phyloP scores from a whole-genome alignment of 495 filamentous ascomycete genomes.

The Thermochaetoides thermophila region DNA sequence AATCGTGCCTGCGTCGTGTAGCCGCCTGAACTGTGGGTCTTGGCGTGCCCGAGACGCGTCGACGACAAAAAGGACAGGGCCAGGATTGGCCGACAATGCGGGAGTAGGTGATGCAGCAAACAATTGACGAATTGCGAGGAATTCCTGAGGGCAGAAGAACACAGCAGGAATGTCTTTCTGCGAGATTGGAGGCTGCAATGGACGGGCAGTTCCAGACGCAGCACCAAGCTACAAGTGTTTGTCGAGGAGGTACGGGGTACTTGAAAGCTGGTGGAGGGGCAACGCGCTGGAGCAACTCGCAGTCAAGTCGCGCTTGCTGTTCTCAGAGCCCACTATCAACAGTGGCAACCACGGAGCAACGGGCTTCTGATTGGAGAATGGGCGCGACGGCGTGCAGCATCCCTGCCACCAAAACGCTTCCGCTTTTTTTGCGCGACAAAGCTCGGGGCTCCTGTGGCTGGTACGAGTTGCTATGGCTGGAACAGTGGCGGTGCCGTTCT shows the following conservation, averaged over 20 bases:
- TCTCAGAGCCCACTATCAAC: constrained; percentile 24
- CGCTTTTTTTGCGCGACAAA: constrained; percentile 19
- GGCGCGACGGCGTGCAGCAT: constrained; percentile 2
- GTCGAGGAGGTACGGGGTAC: neutral
- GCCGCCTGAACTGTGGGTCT: constrained; percentile 1
- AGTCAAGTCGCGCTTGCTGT: constrained; percentile 13
- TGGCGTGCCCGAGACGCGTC: constrained; percentile 1
- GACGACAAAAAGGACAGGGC: neutral
- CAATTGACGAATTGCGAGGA: no score
- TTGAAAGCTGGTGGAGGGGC: neutral
- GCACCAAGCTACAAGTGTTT: no score
- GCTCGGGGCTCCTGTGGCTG: no score
- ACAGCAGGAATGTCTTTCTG: no score
- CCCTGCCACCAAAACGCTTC: constrained; percentile 7
- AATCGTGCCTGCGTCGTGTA: constrained; percentile 1
- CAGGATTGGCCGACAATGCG: neutral
- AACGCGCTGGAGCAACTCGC: constrained; percentile 13
- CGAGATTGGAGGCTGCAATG: no score
- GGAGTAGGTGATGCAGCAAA: no score
- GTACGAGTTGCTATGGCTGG: no score
- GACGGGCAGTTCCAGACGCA: no score
- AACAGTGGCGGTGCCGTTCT: no score
- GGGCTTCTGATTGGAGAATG: constrained; percentile 23
- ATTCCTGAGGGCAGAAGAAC: no score
- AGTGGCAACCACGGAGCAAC: constrained; percentile 36